Base-by-base conservation (phyloP, 1,139 yeast genomes). In the Yamadazyma diddensiae region DNA sequence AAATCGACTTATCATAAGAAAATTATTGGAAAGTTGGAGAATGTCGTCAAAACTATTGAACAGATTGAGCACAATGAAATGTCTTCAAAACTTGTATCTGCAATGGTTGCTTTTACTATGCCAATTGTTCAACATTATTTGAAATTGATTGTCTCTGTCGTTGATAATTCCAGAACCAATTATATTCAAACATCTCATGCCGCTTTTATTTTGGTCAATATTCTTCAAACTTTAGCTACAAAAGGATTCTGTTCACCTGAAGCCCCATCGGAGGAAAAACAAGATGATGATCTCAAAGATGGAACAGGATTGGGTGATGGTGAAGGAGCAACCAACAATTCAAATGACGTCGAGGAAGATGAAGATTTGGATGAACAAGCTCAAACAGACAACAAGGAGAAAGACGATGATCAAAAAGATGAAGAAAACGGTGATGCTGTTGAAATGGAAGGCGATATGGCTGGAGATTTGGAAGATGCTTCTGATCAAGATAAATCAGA, bases 271-370 rank as follows among this genome's bases (percentile, higher is more conserved):
- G 92, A 85, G 33, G 76, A 78, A 35, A 73, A 78, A 39, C 77
- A 79, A 13, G 70, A 67, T 40, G 77, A 77, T 29, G 79, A 83
- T 47, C 49, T 81, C 52, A 82, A 81, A 22, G 86, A 82, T 32
- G 98, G 98, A 33, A 86, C 96, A n/a, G 98, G 98, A 8, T 67
- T 92, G 24, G 99, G 98, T 30, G 97, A 92, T 54, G 98, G 97
- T 15, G 88, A 83, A 40, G 97, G 96, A 41, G 95, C 84, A 3
- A 73, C 78, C 21, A 57, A 57, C 37, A 81, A 82, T 48, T 78
- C 94, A 0, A 82, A 88, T 30, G 96, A 88, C 52, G 84, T 83
- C 34, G 95, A 83, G 40, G 95, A 90, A 33, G 97, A 92, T 46
- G 97, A 90, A 46, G 97, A 92, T 55, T 68, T 90, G 35, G 69